Base-by-base conservation (phyloP, 2,329 filamentous ascomycete species). In the Calonectria leucothoes region DNA sequence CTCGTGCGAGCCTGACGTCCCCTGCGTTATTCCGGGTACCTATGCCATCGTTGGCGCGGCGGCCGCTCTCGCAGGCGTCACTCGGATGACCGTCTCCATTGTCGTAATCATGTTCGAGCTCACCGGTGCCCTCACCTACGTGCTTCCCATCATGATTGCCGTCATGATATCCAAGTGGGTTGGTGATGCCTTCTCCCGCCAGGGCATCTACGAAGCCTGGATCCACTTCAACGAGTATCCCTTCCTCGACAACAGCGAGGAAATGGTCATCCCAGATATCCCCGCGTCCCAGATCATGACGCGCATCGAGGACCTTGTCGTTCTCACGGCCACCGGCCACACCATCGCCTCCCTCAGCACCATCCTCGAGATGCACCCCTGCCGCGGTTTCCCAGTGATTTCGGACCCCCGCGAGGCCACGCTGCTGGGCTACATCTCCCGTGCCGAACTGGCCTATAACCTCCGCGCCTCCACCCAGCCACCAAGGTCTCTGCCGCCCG, bases 51-150 rank as follows among this genome's bases (percentile, higher is more conserved):
- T 99, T 74, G 97, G 97, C 39, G 97, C 97, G 0, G 96, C 97
- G 0, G 96, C 97, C 5, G 95, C 96, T n/a, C 91, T 99, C 2
- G 95, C 94, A 7, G 97, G 97, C 61, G 95, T 97, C 42, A 98
- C 96, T 23, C 92, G 96, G 78, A 97, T 99, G 93, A 99, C 97
- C 0, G 95, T 98, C 14, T 98, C 96, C 15, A 98, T 99, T 77
- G 96, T 99, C 6, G 97, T 98, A 81, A 99, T 99, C 86, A 98
- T 98, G 94, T 99, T 99, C 82, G 97, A 99, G 87, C 92, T 99
- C 70, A 99, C 97, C 0, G 97, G 97, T 66, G 97, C 97, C 1
- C 89, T 99, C 33, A 98, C 95, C 0, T 98, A 98, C 82, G 96
- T 99, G 63, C 91, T 99, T 10, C 97, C 97, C 69, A 99, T 98